phyloP scores from a whole-genome alignment of 176 grass and related monocot species.

The Pontederia paniculata region DNA sequence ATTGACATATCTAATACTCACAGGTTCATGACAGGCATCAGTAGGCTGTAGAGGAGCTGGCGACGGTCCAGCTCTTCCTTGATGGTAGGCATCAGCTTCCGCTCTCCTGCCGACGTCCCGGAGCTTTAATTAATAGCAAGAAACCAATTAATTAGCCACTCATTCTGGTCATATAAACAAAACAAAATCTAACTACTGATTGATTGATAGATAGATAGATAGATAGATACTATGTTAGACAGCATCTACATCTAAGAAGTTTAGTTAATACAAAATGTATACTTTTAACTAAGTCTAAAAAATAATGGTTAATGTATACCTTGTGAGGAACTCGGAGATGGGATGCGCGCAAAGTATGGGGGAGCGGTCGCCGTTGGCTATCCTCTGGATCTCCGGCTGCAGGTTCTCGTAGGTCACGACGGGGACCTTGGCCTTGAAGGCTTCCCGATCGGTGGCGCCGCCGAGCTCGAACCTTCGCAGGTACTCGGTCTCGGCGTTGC shows the following conservation, averaged over 20 bases:
- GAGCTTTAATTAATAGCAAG: conserved; percentile 21
- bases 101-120: conserved; percentile 46
- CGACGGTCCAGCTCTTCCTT: conserved; percentile 47
- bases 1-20: conserved; percentile 7
- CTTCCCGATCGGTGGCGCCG: conserved; percentile 31
- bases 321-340: conserved; percentile 63
- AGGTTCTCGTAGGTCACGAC: conserved; percentile 69
- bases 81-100: conserved; percentile 56
- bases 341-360: conserved; percentile 53
- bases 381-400: conserved; percentile 56
- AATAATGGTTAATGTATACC: conserved; percentile 10
- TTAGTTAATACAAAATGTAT: no score
- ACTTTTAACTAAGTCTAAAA: no score
- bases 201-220: neutral
- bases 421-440: conserved; percentile 43
- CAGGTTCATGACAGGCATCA: conserved; percentile 57
- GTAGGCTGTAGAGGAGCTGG: conserved; percentile 53
- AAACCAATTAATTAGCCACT: neutral
- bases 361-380: conserved; percentile 63
- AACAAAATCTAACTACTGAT: neutral
- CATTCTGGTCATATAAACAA: neutral
- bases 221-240: neutral
- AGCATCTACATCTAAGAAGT: neutral
- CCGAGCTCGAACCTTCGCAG: conserved; percentile 36
- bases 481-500: conserved; percentile 49